Evolutionary conservation across 495 filamentous ascomycete species (phyloP).

Genomic region (Clohesyomyces aquaticus): DNA sequence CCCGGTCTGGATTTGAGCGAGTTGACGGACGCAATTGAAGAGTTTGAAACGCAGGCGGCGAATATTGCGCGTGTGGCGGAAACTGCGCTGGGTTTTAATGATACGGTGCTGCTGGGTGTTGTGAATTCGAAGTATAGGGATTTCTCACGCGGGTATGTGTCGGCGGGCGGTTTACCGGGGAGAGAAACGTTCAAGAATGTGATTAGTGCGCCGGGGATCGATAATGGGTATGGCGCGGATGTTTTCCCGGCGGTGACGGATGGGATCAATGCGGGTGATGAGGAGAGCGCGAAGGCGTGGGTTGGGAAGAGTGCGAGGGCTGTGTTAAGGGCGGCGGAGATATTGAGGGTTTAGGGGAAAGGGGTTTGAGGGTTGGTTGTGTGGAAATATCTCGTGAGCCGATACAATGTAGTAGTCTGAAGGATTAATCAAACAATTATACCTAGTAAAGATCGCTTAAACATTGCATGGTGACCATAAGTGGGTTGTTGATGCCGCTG

Average conservation of each 20-base stretch:
- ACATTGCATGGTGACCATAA: no score
- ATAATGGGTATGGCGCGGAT: conserved; percentile 36
- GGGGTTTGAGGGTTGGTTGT: no score
- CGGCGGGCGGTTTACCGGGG: conserved; percentile 25
- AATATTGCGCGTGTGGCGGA: conserved; percentile 15
- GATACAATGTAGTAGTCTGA: no score
- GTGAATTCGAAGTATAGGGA: conserved; percentile 33
- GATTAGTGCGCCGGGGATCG: conserved; percentile 33
- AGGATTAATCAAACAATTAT: no score
- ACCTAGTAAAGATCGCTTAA: no score
- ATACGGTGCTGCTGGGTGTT: conserved; percentile 15
- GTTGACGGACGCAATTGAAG: conserved; percentile 17
- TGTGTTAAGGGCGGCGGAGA: conserved; percentile 28
- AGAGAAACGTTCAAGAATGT: conserved; percentile 36
- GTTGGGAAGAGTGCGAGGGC: conserved; percentile 27
- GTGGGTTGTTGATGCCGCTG: no score
- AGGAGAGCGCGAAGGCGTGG: conserved; percentile 22
- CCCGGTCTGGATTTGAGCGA: conserved; percentile 21
- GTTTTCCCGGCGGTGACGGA: conserved; percentile 34
- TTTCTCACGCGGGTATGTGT: conserved; percentile 30
- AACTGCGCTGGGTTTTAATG: conserved; percentile 14
- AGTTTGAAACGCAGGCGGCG: conserved; percentile 24
- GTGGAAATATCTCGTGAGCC: no score
- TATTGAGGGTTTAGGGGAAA: conserved; percentile 19
- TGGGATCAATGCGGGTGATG: conserved; percentile 16